Conservation (phyloP, 306 rosid genomes). For the Senna tora region DNA sequence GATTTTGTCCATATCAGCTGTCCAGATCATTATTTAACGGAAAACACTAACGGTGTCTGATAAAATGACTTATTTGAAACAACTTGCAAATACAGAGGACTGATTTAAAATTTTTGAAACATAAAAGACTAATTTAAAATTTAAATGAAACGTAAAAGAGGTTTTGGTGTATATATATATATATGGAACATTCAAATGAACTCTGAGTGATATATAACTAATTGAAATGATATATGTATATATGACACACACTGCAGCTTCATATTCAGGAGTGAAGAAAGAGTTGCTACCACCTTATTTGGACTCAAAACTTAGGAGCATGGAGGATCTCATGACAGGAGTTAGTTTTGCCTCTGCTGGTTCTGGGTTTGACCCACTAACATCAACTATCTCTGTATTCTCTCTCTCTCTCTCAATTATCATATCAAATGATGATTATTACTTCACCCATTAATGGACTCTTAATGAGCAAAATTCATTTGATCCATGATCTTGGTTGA, state of each 20-base stretch:
- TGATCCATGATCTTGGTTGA: too few relatives aligned
- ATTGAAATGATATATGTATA: background rate
- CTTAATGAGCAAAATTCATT: background rate
- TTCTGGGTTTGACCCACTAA: slow-evolving; percentile 76
- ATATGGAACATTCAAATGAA: background rate
- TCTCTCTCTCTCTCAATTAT: background rate
- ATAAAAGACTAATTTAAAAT: too few relatives aligned
- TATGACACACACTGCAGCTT: slow-evolving; percentile 41
- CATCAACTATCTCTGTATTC: slow-evolving; percentile 52
- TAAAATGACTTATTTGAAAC: too few relatives aligned
- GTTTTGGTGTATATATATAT: too few relatives aligned
- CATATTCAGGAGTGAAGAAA: slow-evolving; percentile 61
- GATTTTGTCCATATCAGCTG: too few relatives aligned
- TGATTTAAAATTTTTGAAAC: too few relatives aligned
- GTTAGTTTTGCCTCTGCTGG: slow-evolving; percentile 85
- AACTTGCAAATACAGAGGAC: too few relatives aligned
- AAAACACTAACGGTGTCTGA: too few relatives aligned
- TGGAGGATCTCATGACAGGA: slow-evolving; percentile 61
- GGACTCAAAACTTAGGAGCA: slow-evolving; percentile 50
- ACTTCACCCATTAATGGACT: background rate
- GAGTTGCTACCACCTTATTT: slow-evolving; percentile 68
- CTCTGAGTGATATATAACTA: background rate
- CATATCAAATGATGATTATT: too few relatives aligned
- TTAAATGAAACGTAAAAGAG: too few relatives aligned
- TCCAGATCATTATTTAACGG: too few relatives aligned